Conservation (phyloP, 2,329 filamentous ascomycete genomes). For the Zalaria sp. region DNA sequence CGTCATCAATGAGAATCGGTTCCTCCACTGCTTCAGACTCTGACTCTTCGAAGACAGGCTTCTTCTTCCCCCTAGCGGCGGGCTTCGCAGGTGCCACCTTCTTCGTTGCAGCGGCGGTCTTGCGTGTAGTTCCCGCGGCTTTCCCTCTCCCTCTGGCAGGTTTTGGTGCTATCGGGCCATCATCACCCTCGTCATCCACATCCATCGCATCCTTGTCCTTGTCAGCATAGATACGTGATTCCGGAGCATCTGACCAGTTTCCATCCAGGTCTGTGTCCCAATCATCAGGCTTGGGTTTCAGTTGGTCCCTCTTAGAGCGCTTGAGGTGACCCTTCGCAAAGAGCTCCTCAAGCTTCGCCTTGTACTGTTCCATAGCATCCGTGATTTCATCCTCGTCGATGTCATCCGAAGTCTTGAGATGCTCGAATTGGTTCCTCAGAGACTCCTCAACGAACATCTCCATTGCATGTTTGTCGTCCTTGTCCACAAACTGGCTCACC, state of each 20-base stretch:
- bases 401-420: constrained; percentile 45
- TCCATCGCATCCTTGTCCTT: constrained; percentile 33
- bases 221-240: constrained; percentile 44
- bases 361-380: constrained; percentile 43
- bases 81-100: constrained; percentile 17
- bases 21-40: constrained; percentile 29
- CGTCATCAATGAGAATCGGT: constrained; percentile 28
- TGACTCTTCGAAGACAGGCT: constrained; percentile 25
- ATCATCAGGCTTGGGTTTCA: constrained; percentile 58
- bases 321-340: constrained; percentile 53
- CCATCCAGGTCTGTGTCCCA: constrained; percentile 92
- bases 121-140: constrained; percentile 26
- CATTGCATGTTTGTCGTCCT: constrained; percentile 90
- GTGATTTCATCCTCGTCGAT: constrained; percentile 54
- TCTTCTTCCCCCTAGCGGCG: constrained; percentile 24
- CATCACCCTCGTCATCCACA: constrained; percentile 20
- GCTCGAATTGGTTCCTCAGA: constrained; percentile 27
- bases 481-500: constrained; percentile 82
- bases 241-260: constrained; percentile 67
- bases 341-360: constrained; percentile 51
- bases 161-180: constrained; percentile 11
- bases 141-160: constrained; percentile 30
- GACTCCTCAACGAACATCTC: constrained; percentile 31
- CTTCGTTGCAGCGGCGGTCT: constrained; percentile 22
- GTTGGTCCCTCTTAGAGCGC: constrained; percentile 29